Evolutionary conservation across 2,329 filamentous ascomycete species (phyloP), one percentile per base, ranked within the genome.

Genomic region (Sarocladium kiliense): DNA sequence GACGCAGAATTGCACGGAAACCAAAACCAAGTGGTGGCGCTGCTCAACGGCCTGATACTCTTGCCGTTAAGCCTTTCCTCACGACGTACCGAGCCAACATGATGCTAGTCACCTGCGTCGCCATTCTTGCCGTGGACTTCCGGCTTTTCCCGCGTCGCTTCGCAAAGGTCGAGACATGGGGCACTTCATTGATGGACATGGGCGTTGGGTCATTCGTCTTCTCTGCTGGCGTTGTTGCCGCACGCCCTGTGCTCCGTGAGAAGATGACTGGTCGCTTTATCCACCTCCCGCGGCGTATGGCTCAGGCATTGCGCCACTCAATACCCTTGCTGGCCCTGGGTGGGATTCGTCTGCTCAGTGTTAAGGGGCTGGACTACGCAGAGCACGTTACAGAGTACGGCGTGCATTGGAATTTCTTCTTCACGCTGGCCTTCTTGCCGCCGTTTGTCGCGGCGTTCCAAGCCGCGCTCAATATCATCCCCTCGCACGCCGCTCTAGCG

Each of bases 341-440:
- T 14, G 67, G 94, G 23, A 77, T 95, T 55, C 85, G 94, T 23
- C 79, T 97, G 23, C 84, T 91, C 61, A 95, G 86, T 63, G 92
- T 97, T 66, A 99, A 99, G 73, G 89, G 90, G 6, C 76, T 97
- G 27, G 91, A 97, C 67, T 99, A 99, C 67, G 92, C 92, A 2
- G 94, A 99, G 69, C 94, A 99, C 74, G 91, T 97, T 57, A 91
- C 90, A 14, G 94, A 99, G 68, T 99, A 99, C 66, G 94, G 94
- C 42, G 90, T 99, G 10, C 94, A 99, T 71, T 99, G 94, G 94
- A 99, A 99, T 71, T 99, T 99, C 71, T 99, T 99, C 79, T 97
- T 97, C 73, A 99, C 94, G 0, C 78, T 99, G 10, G 92, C 86
- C 5, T 81, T 97, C 49, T 74, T 99, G 23, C 91, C 93, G 1